These are phyloP conservation scores for Candida xyloterini DNA, from an alignment of 805 yeast species.

Conservation along the genomic window DNA sequence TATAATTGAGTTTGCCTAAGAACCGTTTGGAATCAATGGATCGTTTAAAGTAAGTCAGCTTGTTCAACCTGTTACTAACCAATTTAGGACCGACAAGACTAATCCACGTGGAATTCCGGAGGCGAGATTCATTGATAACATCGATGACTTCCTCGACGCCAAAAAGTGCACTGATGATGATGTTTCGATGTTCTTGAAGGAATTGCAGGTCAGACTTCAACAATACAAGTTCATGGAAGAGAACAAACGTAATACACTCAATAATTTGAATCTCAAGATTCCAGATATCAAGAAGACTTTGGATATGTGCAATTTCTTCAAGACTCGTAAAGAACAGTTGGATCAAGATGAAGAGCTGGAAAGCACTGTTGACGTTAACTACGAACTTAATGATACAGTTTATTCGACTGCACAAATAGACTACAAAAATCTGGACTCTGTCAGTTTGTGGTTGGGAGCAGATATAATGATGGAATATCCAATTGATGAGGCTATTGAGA, in stretches of 20 bases:
- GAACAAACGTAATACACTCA: slow-evolving; percentile 46
- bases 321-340: slow-evolving; percentile 41
- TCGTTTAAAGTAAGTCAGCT: slow-evolving; percentile 17
- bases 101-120: slow-evolving; percentile 96
- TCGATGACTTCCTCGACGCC: slow-evolving; percentile 64
- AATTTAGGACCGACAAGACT: slow-evolving; percentile 48
- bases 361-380: slow-evolving; percentile 63
- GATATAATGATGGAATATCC: slow-evolving; percentile 97
- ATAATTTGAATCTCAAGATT: slow-evolving; percentile 61
- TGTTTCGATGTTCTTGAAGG: slow-evolving; percentile 49
- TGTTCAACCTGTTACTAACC: slow-evolving; percentile 1
- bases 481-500: slow-evolving; percentile 75
- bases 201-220: slow-evolving; percentile 83
- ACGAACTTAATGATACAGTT: slow-evolving; percentile 89
- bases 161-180: slow-evolving; percentile 34
- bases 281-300: slow-evolving; percentile 93
- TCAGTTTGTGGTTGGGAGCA: slow-evolving; percentile 95
- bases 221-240: slow-evolving; percentile 87
- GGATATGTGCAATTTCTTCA: slow-evolving; percentile 62
- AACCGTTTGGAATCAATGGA: slow-evolving; percentile 7
- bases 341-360: slow-evolving; percentile 33
- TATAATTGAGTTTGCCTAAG: background rate
- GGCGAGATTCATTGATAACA: slow-evolving; percentile 89
- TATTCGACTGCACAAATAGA: slow-evolving; percentile 78
- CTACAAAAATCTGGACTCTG: slow-evolving; percentile 52